These are phyloP conservation scores for Lagenaria siceraria DNA, from an alignment of 306 rosid species.

Conservation along the genomic window DNA sequence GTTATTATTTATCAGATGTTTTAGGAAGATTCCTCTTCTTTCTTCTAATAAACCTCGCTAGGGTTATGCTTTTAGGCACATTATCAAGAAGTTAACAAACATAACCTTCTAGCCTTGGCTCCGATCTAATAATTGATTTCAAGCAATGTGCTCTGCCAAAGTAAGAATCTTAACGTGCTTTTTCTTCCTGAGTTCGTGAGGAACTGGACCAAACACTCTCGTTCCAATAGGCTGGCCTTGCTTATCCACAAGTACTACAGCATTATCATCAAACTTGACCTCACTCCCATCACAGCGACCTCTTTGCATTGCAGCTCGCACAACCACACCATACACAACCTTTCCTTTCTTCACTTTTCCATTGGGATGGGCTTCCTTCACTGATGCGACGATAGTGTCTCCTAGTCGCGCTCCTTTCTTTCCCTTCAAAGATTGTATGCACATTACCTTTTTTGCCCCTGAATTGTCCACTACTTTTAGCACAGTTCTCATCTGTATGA, in stretches of 20 bases:
- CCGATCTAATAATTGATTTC: background rate
- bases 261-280: slow-evolving; percentile 80
- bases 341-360: slow-evolving; percentile 70
- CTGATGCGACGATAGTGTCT: slow-evolving; percentile 78
- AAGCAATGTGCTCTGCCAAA: slow-evolving; percentile 74
- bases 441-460: slow-evolving; percentile 84
- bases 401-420: slow-evolving; percentile 88
- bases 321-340: slow-evolving; percentile 63
- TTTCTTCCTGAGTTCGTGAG: slow-evolving; percentile 75
- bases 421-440: slow-evolving; percentile 81
- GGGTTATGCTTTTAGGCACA: background rate
- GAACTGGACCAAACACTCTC: slow-evolving; percentile 84
- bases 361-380: slow-evolving; percentile 87
- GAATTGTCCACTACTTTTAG: slow-evolving; percentile 92
- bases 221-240: slow-evolving; percentile 91
- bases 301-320: slow-evolving; percentile 60
- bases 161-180: slow-evolving; percentile 90
- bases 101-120: background rate
- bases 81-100: background rate
- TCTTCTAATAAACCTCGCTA: background rate
- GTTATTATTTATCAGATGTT: background rate
- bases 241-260: slow-evolving; percentile 79
- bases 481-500: slow-evolving; percentile 87
- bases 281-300: slow-evolving; percentile 87
- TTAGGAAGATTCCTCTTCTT: background rate